phyloP scores from a whole-genome alignment of 2,329 filamentous ascomycete species.

The Apiospora hydei region DNA sequence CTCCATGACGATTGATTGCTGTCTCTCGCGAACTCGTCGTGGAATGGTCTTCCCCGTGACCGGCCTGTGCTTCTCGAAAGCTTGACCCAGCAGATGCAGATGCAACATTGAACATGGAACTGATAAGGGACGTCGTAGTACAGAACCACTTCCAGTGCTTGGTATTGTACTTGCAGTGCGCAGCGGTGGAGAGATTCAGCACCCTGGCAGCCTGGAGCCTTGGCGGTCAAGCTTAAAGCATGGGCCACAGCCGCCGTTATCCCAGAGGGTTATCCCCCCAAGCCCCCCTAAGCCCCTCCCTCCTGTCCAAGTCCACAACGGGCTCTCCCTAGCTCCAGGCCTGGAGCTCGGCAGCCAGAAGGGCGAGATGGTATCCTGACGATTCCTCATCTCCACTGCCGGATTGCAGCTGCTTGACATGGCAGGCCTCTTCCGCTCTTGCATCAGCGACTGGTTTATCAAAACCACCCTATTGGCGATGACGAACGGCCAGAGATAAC shows the following conservation, averaged over 20 bases:
- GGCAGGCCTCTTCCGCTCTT: slow-evolving; percentile 7
- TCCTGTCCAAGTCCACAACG: not conserved
- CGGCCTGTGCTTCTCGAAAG: not conserved
- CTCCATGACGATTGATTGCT: not conserved
- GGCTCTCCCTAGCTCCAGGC: not conserved
- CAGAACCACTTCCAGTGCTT: not conserved
- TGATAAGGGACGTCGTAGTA: slow-evolving; percentile 10
- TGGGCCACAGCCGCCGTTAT: slow-evolving; percentile 2
- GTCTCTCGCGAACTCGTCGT: not conserved
- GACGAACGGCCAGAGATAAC: not conserved
- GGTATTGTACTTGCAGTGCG: not conserved
- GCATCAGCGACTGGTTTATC: not conserved
- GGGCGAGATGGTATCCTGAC: not conserved
- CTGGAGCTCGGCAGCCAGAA: not conserved
- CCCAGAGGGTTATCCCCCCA: not conserved
- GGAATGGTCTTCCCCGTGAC: not conserved
- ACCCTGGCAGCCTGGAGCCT: not conserved
- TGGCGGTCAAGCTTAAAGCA: slow-evolving; percentile 6
- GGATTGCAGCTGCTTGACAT: not conserved
- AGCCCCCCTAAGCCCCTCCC: not conserved
- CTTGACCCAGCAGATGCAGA: slow-evolving; percentile 8
- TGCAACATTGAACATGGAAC: not conserved
- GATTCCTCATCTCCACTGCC: not conserved
- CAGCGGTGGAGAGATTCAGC: not conserved
- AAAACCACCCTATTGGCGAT: slow-evolving; percentile 10